Conservation (phyloP, 352 stramenopile genomes). For the Pythium inflatum region DNA sequence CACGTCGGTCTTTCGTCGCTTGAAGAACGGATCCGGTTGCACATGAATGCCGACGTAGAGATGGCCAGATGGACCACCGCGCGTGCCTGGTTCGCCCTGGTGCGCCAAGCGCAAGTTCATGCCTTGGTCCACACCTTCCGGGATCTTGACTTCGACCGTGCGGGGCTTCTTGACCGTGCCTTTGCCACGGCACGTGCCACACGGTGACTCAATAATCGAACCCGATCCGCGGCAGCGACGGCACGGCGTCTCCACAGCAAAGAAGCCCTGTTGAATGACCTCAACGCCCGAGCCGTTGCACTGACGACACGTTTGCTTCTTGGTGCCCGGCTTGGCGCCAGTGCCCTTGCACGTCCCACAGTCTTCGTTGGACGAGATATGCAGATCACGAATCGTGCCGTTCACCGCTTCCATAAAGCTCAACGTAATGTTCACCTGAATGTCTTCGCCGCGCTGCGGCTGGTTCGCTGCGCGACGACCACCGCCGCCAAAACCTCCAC, state of each 20-base stretch:
- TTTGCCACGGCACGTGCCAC: conserved; percentile 75
- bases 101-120: conserved; percentile 95
- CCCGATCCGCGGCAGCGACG: conserved; percentile 81
- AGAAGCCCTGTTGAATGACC: conserved; percentile 89
- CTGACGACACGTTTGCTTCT: conserved; percentile 74
- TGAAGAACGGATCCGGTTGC: conserved; percentile 94
- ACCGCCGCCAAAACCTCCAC: conserved; percentile 69
- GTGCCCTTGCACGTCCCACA: conserved; percentile 82
- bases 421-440: conserved; percentile 94
- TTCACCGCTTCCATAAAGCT: conserved; percentile 96
- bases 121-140: conserved; percentile 94
- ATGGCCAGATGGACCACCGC: conserved; percentile 91
- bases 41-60: conserved; percentile 96
- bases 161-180: conserved; percentile 89
- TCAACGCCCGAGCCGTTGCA: conserved; percentile 87
- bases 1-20: conserved; percentile 94
- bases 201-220: conserved; percentile 85
- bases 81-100: conserved; percentile 88
- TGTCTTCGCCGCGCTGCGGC: conserved; percentile 89
- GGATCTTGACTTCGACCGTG: conserved; percentile 94
- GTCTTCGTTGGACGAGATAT: conserved; percentile 76
- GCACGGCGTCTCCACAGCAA: conserved; percentile 87
- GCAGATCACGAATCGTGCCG: conserved; percentile 88
- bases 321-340: conserved; percentile 83
- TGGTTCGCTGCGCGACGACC: conserved; percentile 69